A percentile compares a stretch with the other conserved stretches of the same genome.
Conservation (phyloP, 2,329 filamentous ascomycete genomes). For the Arthroderma sp. region DNA sequence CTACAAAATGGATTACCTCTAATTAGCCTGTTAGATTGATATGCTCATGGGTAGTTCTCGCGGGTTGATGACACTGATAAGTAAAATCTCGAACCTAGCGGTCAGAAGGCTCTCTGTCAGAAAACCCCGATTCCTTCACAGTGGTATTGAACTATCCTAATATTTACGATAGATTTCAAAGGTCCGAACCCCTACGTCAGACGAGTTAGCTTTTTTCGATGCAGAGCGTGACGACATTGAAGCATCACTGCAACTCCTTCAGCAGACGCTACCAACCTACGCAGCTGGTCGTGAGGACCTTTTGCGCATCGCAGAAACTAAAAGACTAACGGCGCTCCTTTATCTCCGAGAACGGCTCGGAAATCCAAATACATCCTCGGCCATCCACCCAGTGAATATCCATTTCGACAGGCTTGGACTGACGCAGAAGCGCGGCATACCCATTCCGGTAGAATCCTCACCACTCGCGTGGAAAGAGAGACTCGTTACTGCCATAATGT, state of each 20-base stretch:
- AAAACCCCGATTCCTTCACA: not conserved
- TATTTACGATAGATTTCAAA: constrained; percentile 5
- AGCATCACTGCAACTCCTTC: constrained; percentile 4
- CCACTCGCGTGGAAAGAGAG: constrained; percentile 6
- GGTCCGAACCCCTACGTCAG: constrained; percentile 1
- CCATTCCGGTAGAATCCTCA: constrained; percentile 1
- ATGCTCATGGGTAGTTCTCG: constrained; percentile 21
- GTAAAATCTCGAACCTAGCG: constrained; percentile 12
- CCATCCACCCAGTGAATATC: not conserved
- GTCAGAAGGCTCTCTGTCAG: constrained; percentile 7
- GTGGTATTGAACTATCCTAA: not conserved
- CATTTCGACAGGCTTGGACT: not conserved
- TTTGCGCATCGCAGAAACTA: constrained; percentile 17
- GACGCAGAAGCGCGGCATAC: not conserved
- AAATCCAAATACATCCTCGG: constrained; percentile 7
- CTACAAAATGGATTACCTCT: not conserved
- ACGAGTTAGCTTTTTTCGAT: constrained; percentile 5
- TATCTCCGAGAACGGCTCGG: constrained; percentile 16
- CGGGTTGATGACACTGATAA: constrained; percentile 17
- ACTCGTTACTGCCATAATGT: constrained; percentile 12
- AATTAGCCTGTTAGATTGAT: constrained; percentile 15
- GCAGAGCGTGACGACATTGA: constrained; percentile 4
- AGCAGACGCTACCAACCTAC: constrained; percentile 12
- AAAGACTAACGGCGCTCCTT: constrained; percentile 18
- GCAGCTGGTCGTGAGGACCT: constrained; percentile 12